A percentile compares a stretch with the other conserved stretches of the same genome.
These are phyloP conservation scores for Volvariella volvacea DNA, from an alignment of 1,284 basidiomycete genomes.

Conservation along the genomic window DNA sequence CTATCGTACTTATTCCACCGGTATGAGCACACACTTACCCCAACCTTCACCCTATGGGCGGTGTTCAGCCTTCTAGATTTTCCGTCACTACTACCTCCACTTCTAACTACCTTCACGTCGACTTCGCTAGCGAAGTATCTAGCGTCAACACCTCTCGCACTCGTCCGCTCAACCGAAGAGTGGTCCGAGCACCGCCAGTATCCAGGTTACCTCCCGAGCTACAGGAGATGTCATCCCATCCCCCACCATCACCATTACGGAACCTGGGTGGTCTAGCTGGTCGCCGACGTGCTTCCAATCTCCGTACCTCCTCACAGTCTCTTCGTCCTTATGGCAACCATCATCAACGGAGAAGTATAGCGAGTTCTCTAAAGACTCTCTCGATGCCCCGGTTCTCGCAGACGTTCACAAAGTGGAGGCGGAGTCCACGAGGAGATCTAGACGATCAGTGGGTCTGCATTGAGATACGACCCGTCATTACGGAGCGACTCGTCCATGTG, in stretches of 20 bases:
- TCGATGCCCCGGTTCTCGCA: not conserved
- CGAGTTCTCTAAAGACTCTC: too few species aligned
- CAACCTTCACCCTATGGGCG: not conserved
- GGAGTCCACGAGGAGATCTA: not conserved
- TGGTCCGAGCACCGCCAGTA: not conserved
- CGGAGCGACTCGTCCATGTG: not conserved
- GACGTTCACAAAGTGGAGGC: not conserved
- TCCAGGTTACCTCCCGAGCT: not conserved
- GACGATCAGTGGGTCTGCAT: not conserved
- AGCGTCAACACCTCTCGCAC: not conserved
- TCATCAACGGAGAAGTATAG: too few species aligned
- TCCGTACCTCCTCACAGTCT: not conserved
- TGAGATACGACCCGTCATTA: not conserved
- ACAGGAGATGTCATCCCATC: not conserved
- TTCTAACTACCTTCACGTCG: conserved; percentile 35
- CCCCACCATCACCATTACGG: not conserved
- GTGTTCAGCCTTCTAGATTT: conserved; percentile 38
- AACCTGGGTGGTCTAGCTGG: not conserved
- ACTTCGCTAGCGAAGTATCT: conserved; percentile 5
- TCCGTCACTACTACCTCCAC: conserved; percentile 47
- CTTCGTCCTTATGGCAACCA: not conserved
- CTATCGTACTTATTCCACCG: not conserved
- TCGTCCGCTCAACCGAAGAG: not conserved
- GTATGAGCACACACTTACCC: too few species aligned
- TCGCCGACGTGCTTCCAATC: not conserved